Evolutionary conservation across 2,329 filamentous ascomycete genomes (phyloP).

Genomic region (Fusarium pseudoanthophilum): DNA sequence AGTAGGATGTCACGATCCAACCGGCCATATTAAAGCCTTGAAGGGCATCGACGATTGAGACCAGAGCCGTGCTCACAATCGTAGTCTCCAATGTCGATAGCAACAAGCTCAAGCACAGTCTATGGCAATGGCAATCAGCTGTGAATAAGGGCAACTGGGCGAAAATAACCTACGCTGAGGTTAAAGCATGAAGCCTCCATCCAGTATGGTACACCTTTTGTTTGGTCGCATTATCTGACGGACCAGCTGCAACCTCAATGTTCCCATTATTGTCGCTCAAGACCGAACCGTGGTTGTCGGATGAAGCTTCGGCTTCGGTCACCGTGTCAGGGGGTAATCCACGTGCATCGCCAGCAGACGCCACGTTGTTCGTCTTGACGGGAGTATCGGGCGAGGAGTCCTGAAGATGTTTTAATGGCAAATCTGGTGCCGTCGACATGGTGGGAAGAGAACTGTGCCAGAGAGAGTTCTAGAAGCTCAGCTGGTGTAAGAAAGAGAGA

Average conservation of each 20-base stretch:
- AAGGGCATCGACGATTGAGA: slow-evolving; percentile 56
- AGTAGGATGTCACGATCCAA: slow-evolving; percentile 61
- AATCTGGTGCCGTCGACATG: neutral
- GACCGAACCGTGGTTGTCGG: neutral
- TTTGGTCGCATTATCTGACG: neutral
- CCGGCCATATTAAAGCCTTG: slow-evolving; percentile 49
- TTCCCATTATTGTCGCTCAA: neutral
- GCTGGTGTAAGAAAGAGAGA: neutral
- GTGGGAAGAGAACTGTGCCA: neutral
- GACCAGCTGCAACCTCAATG: neutral
- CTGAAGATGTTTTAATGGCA: neutral
- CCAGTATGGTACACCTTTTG: slow-evolving; percentile 5
- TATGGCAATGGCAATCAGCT: neutral
- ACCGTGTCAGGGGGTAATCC: neutral
- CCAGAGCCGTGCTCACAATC: slow-evolving; percentile 62
- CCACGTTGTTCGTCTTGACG: neutral
- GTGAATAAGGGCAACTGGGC: neutral
- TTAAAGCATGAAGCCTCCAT: slow-evolving; percentile 1
- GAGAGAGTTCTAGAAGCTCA: too few relatives aligned
- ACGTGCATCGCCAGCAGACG: neutral
- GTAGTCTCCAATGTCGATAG: slow-evolving; percentile 60
- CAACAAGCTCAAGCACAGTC: slow-evolving; percentile 38
- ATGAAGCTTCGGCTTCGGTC: neutral
- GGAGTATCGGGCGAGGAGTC: neutral
- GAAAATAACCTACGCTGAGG: neutral